phyloP scores from a whole-genome alignment of 1,284 basidiomycete species.

The Neotropicomus parvogracilis region DNA sequence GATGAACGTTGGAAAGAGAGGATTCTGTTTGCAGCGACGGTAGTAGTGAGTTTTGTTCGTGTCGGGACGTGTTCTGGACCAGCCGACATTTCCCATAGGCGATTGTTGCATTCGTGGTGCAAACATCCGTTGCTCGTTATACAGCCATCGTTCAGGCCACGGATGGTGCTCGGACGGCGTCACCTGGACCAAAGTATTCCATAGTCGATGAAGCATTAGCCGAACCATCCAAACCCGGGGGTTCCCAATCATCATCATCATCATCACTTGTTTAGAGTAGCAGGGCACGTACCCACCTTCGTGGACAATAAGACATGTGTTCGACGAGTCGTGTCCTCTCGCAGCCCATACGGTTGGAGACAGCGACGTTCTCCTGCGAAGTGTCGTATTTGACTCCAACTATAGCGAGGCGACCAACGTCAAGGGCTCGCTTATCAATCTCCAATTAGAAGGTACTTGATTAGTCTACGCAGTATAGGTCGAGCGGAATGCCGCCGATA shows the following conservation, averaged over 20 bases:
- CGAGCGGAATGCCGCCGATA: neutral
- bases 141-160: constrained; percentile 15
- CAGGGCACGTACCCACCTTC: neutral
- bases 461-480: too few relatives aligned
- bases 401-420: neutral
- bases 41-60: constrained; percentile 40
- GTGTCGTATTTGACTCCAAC: too few relatives aligned
- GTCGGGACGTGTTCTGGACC: neutral
- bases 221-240: constrained; percentile 11
- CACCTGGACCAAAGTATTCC: constrained; percentile 4
- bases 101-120: constrained; percentile 27
- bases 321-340: neutral
- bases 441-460: neutral
- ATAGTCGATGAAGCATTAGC: constrained; percentile 22
- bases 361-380: neutral
- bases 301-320: neutral
- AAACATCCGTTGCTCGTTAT: constrained; percentile 25
- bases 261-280: neutral
- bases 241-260: constrained; percentile 3
- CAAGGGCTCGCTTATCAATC: neutral
- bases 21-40: constrained; percentile 45
- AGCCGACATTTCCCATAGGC: constrained; percentile 15
- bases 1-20: constrained; percentile 59
- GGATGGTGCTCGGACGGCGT: constrained; percentile 3
- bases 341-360: neutral